A percentile compares a stretch with the other conserved stretches of the same genome.
These are phyloP conservation scores for Populus davidiana DNA, from an alignment of 345 rosid species.

Conservation along the genomic window DNA sequence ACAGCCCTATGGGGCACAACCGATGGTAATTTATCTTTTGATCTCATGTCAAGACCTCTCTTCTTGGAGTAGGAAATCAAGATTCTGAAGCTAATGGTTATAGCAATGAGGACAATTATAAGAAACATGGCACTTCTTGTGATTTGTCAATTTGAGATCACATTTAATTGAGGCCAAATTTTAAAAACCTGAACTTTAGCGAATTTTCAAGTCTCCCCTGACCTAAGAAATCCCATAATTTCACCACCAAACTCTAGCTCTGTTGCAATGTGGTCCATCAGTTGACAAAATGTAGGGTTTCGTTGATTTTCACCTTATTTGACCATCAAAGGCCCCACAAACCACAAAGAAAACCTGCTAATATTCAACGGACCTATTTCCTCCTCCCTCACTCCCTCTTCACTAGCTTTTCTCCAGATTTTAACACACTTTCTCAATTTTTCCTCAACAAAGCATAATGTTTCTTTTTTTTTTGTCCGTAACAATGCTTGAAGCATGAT, in stretches of 20 bases:
- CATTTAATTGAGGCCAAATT: not conserved
- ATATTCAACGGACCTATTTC: not conserved
- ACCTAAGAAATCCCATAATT: not conserved
- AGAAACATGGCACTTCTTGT: not conserved
- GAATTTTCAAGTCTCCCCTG: not conserved
- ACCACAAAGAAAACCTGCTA: not conserved
- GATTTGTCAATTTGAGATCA: not conserved
- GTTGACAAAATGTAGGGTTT: not conserved
- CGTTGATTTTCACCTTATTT: not conserved
- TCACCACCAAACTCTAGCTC: not conserved
- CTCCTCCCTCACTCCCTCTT: not conserved
- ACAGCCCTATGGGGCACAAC: slow-evolving; percentile 73
- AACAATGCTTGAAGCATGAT: no score
- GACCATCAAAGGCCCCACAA: not conserved
- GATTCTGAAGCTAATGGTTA: no score
- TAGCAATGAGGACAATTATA: not conserved
- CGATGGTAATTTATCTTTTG: slow-evolving; percentile 45
- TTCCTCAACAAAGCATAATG: not conserved
- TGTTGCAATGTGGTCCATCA: not conserved
- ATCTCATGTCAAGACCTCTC: not conserved
- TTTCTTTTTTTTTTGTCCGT: not conserved
- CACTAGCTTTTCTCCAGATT: not conserved
- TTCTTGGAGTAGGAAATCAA: no score
- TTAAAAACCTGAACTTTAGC: not conserved
- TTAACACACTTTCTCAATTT: not conserved